A percentile compares a stretch with the other conserved stretches of the same genome.
Evolutionary conservation across 2,329 filamentous ascomycete genomes (phyloP).

Genomic region (Lachnellula suecica): DNA sequence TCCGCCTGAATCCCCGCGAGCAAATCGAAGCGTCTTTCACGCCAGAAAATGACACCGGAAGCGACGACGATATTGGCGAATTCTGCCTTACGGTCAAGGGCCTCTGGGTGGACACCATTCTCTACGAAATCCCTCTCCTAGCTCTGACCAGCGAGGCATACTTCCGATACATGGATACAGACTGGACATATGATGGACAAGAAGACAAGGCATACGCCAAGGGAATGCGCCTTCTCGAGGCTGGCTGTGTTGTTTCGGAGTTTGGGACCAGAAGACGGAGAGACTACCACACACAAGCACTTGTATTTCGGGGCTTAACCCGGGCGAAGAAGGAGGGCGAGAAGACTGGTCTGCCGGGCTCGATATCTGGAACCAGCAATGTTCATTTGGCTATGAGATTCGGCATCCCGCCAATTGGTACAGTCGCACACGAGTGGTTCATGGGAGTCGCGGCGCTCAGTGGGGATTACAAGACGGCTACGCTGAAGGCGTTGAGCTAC

Average conservation of each 20-base stretch:
- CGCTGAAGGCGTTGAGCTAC: conserved; percentile 78
- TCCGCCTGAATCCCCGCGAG: conserved; percentile 76
- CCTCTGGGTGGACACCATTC: conserved; percentile 89
- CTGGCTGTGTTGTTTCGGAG: conserved; percentile 87
- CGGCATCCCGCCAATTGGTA: conserved; percentile 80
- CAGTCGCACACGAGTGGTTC: conserved; percentile 97
- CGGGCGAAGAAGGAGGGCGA: conserved; percentile 72
- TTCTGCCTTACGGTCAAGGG: conserved; percentile 77
- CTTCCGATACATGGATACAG: conserved; percentile 92
- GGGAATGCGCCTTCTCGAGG: conserved; percentile 72
- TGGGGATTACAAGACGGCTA: conserved; percentile 79
- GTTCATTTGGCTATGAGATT: conserved; percentile 97
- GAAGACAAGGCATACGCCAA: conserved; percentile 83
- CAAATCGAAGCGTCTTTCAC: conserved; percentile 68
- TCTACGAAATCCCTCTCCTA: conserved; percentile 95
- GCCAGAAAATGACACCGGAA: conserved; percentile 54
- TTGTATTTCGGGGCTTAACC: conserved; percentile 85
- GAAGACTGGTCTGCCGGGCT: conserved; percentile 65
- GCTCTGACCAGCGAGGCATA: conserved; percentile 94
- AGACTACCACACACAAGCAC: conserved; percentile 91
- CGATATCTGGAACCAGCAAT: conserved; percentile 87
- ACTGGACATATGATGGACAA: conserved; percentile 88
- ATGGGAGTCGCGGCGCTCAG: conserved; percentile 96
- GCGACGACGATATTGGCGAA: conserved; percentile 69
- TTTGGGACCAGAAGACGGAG: conserved; percentile 87